A percentile compares a stretch with the other conserved stretches of the same genome.
Conservation (phyloP, 139 green algal genomes). For the Coelastrella sp. region DNA sequence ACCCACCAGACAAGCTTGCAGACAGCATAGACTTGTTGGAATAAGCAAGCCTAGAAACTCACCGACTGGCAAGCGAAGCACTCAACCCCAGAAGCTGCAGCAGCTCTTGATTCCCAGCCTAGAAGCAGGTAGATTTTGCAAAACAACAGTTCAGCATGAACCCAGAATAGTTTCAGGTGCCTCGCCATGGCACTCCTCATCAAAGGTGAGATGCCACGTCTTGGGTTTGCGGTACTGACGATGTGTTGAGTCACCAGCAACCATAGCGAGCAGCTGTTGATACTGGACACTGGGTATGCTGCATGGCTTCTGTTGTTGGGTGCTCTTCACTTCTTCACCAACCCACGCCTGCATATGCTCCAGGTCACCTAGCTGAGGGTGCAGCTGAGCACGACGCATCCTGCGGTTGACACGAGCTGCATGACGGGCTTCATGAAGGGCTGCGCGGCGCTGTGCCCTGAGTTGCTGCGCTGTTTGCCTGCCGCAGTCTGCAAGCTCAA, state of each 20-base stretch:
- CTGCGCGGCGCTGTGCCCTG: constrained; percentile 74
- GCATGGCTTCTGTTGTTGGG: background rate
- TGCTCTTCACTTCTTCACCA: background rate
- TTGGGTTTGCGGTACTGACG: constrained; percentile 17
- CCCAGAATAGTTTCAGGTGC: constrained; percentile 24
- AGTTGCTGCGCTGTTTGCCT: constrained; percentile 7
- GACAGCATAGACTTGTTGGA: background rate
- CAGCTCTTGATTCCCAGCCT: background rate
- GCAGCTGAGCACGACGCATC: constrained; percentile 51
- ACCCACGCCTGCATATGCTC: constrained; percentile 47
- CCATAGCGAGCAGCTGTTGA: constrained; percentile 41
- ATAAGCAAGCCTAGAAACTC: background rate
- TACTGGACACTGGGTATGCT: background rate
- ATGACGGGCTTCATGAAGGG: constrained; percentile 71
- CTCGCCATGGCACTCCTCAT: constrained; percentile 45
- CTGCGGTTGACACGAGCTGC: constrained; percentile 53
- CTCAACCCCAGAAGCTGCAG: background rate
- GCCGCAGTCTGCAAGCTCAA: constrained; percentile 26
- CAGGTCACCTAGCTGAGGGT: constrained; percentile 28
- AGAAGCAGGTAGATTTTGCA: too few relatives aligned
- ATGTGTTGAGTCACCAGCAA: constrained; percentile 30
- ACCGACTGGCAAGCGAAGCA: background rate
- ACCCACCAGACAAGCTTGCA: too few relatives aligned
- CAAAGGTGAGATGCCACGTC: constrained; percentile 36
- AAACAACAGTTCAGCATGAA: background rate